Conservation (phyloP, 805 yeast genomes). For the Ogataea allantospora region DNA sequence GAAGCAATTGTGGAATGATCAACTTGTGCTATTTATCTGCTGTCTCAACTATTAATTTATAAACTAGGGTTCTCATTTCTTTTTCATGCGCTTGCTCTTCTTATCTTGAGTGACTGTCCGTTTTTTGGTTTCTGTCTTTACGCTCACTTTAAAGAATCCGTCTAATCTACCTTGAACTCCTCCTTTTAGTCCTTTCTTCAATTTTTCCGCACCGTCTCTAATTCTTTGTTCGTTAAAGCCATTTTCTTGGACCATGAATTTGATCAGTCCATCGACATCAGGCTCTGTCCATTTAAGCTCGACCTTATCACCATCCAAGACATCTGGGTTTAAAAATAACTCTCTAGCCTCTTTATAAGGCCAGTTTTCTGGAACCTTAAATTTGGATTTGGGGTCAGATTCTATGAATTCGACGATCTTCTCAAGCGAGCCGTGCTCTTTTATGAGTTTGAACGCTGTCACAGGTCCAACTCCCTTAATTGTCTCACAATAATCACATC, state of each 20-base stretch:
- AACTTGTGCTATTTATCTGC: background rate
- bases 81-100: conserved; percentile 11
- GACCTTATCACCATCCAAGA: conserved; percentile 56
- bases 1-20: conserved; percentile 2
- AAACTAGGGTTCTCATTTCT: conserved; percentile 11
- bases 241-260: conserved; percentile 80
- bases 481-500: conserved; percentile 97
- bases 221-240: conserved; percentile 94
- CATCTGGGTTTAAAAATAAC: conserved; percentile 81
- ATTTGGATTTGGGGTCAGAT: conserved; percentile 58
- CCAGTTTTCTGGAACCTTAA: conserved; percentile 92
- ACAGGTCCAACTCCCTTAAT: conserved; percentile 96
- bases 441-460: conserved; percentile 84
- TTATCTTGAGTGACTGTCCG: conserved; percentile 31
- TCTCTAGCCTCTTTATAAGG: conserved; percentile 86
- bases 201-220: conserved; percentile 78
- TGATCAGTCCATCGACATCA: conserved; percentile 75
- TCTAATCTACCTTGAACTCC: conserved; percentile 92
- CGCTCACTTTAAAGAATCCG: conserved; percentile 77
- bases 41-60: conserved; percentile 1
- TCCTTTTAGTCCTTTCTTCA: conserved; percentile 77
- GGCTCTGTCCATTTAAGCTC: conserved; percentile 87
- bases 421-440: conserved; percentile 80
- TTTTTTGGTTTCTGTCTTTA: conserved; percentile 47
- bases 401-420: conserved; percentile 67